Base-by-base conservation (phyloP, 2,329 filamentous ascomycete species). In the Scopulariopsis brevicaulis region DNA sequence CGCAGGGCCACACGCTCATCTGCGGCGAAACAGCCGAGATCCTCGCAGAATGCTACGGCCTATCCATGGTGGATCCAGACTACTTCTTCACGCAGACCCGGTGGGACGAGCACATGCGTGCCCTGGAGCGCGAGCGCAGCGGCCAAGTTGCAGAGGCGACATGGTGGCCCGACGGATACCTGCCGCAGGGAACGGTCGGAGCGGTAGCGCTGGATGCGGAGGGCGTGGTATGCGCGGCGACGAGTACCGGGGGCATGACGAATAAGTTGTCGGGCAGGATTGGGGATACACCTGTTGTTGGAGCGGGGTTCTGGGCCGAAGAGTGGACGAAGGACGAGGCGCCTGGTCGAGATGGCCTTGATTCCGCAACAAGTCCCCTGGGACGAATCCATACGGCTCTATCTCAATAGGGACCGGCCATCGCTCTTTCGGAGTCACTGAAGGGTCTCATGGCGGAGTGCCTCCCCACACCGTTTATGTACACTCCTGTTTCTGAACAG, bases 281-380 rank as follows among this genome's bases (percentile, higher is more conserved):
- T 62, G 91, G 91, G 0, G 91, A 96, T 67, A 96, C 91, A 12
- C 90, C 91, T 0, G 87, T 86, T 0, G 74, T 91, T 0, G 91
- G 91, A 0, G 87, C 90, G 1, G 91, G 91, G 0, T 96, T 91
- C 70, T 96, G 90, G 90, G 90, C 91, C 0, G 91, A 95, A 68
- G 82, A 91, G 63, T 96, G 90, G 90, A 70, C 71, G 8, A 80
- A 85, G 58, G 71, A 75, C 1, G 70, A 69, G 1, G 69, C 72
- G 43, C 65, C 69, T 7, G 63, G 5, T 58, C 62, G 58, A 3
- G 37, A 63, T 1, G 43, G 62, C 12, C 58, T 14, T 8, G 14
- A 18, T 20, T 35, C 37, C 2, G 22, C 4, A 2, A 28, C 18
- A 8, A 53, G 25, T 15, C 51, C 25, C 64, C 58, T 18, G 68